Base-by-base conservation (phyloP, 148 eudicot species). In the Camellia lanceoleosa region DNA sequence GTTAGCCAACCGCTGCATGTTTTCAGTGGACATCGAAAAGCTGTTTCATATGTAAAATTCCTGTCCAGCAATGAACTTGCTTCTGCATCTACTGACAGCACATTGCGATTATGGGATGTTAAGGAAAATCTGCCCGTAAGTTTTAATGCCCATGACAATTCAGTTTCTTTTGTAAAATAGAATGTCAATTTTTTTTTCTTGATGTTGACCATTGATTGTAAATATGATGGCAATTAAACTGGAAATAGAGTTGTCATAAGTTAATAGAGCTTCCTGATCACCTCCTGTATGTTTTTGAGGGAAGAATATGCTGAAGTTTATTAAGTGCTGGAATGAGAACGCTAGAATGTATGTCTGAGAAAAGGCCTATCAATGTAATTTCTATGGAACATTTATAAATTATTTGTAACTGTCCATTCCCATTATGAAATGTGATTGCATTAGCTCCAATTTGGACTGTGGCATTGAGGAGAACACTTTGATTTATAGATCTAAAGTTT, bases 41-140 rank as follows among this genome's bases (percentile, higher is more conserved):
- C 98, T 67, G 98, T 95, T 76, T 95, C 98, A 18, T 95, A 95
- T 81, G 98, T 95, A 51, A 90, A 93, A 75, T 95, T 95, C 86
- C 68, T 95, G 85, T 91, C 96, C 46, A 87, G 84, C 78, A 87
- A 85, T 70, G 98, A 95, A 74, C 94, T 95, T 82, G 96, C 94
- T 74, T 95, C 98, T 68, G 98, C 98, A 69, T 95, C 98, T 79
- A 93, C 97, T 49, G 97, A 93, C 83, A 90, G 90, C 84, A 91
- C 99, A 49, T 83, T 93, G 86, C 91, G 95, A 70, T 85, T 90
- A 73, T 96, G 98, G 98, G 95, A 93, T 81, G 92, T 89, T 49
- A 87, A 86, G 58, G 88, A 91, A 83, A 88, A 88, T 81, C 47
- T 85, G 60, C 90, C 89, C 30, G 97, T 91, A 85, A 80, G 87